phyloP scores from a whole-genome alignment of 441 rosid species.

The Gossypium gossypioides region DNA sequence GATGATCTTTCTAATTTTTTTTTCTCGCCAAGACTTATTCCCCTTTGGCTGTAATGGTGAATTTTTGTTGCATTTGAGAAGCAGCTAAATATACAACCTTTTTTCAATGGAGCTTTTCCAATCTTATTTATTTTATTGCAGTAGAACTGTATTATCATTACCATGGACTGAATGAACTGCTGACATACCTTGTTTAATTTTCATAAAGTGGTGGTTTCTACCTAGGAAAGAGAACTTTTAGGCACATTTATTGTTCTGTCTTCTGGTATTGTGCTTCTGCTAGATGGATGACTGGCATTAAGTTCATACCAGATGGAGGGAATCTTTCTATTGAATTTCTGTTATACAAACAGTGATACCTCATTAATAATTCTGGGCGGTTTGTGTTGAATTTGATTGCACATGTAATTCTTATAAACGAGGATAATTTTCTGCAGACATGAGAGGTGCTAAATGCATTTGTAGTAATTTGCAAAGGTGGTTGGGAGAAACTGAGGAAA shows the following conservation, averaged over 20 bases:
- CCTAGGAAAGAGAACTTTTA: not conserved
- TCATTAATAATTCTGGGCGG: not conserved
- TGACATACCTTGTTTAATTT: not conserved
- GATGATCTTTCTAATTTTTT: not conserved
- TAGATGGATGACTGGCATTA: not conserved
- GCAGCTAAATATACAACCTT: not conserved
- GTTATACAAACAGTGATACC: not conserved
- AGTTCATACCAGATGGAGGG: not conserved
- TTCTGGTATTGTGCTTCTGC: not conserved
- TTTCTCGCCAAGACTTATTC: not conserved
- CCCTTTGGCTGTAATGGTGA: not conserved
- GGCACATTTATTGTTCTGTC: not conserved
- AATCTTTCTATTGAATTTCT: not conserved
- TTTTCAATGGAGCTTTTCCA: not conserved
- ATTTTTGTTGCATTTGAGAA: conserved; percentile 1
- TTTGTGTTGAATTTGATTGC: not conserved
- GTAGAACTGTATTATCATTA: not conserved
- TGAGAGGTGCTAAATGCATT: not conserved
- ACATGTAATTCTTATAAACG: not conserved
- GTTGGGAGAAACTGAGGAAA: not conserved
- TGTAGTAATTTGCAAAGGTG: not conserved
- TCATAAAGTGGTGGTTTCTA: not conserved
- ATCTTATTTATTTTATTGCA: not conserved
- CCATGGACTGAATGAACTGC: not conserved
- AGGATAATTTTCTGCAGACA: not conserved